Base-by-base conservation (phyloP, 179 eudicot genomes). In the Nepenthes alata region DNA sequence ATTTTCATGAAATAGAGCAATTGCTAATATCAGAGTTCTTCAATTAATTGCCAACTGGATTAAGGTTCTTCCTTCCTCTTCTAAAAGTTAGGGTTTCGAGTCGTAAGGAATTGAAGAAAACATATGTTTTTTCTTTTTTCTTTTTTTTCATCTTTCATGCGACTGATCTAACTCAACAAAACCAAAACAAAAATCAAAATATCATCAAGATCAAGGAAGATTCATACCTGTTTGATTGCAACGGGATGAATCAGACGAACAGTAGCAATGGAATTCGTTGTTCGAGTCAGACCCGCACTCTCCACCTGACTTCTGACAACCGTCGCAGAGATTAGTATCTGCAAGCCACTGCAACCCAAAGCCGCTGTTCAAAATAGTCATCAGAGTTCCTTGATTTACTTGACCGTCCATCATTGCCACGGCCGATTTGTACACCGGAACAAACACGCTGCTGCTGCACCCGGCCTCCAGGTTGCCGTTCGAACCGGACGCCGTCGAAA, bases 261-360 rank as follows among this genome's bases (percentile, higher is more conserved):
- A 78, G 48, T 70, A 54, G 50, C 86, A 78, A 47, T 62, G 52
- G 58, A 76, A 69, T 1, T 62, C 39, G 0, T 5, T 3, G 11
- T 63, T 54, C 35, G 54, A 41, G 15, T 71, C 36, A 2, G 12
- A 69, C 48, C 82, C 85, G 51, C 85, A 81, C 34, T 44, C 4
- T 41, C 82, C 82, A 14, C 78, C 74, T 11, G 80, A 67, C 4
- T 9, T 8, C 1, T 6, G 53, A 61, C 85, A 81, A 8, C 0
- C 8, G 2, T 12, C 8, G 36, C 86, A 81, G 44, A 3, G 0
- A 0, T 12, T 2, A 38, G 67, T 57, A 35, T 65, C 53, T 7
- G 77, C 79, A 3, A 57, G 5, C 81, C 79, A 70, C 38, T 49
- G 38, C 72, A 82, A 11, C 13, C 60, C 73, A 57, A 79, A 67